Conservation (phyloP, 2,329 filamentous ascomycete species). For the Teratosphaeria destructans region DNA sequence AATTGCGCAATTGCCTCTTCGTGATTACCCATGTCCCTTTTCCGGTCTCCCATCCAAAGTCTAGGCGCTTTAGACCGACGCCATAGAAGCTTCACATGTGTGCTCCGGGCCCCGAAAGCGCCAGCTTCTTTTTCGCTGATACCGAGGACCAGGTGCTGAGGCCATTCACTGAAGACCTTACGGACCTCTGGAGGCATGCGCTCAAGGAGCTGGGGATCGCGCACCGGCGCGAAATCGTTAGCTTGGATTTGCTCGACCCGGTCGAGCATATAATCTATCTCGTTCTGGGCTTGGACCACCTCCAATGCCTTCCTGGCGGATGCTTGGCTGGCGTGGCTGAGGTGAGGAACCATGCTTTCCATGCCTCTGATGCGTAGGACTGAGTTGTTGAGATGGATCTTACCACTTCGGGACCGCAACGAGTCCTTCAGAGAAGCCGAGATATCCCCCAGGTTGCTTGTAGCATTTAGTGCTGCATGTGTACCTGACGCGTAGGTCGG, state of each 20-base stretch:
- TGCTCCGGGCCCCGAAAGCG: constrained; percentile 7
- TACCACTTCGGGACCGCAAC: constrained; percentile 3
- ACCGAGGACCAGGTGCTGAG: not conserved
- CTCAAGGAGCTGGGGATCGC: not conserved
- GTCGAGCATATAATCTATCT: constrained; percentile 17
- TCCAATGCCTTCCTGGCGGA: not conserved
- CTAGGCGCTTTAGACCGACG: not conserved
- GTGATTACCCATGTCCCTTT: not conserved
- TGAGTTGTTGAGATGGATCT: constrained; percentile 10
- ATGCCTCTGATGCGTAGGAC: constrained; percentile 12
- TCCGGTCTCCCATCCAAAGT: not conserved
- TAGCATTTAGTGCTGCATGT: constrained; percentile 5
- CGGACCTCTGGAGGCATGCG: not conserved
- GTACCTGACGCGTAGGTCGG: not conserved
- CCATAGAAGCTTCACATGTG: constrained; percentile 3
- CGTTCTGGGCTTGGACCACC: not conserved
- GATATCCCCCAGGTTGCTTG: constrained; percentile 3
- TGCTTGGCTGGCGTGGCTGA: not conserved
- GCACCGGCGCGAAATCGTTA: constrained; percentile 5
- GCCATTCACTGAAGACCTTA: constrained; percentile 3
- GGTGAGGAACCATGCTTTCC: constrained; percentile 4
- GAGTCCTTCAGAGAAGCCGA: constrained; percentile 9
- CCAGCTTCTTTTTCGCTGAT: constrained; percentile 9
- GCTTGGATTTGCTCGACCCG: constrained; percentile 18
- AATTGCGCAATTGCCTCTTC: not conserved